These are phyloP conservation scores for Phytophthora melonis DNA, from an alignment of 352 stramenopile genomes.

Conservation along the genomic window DNA sequence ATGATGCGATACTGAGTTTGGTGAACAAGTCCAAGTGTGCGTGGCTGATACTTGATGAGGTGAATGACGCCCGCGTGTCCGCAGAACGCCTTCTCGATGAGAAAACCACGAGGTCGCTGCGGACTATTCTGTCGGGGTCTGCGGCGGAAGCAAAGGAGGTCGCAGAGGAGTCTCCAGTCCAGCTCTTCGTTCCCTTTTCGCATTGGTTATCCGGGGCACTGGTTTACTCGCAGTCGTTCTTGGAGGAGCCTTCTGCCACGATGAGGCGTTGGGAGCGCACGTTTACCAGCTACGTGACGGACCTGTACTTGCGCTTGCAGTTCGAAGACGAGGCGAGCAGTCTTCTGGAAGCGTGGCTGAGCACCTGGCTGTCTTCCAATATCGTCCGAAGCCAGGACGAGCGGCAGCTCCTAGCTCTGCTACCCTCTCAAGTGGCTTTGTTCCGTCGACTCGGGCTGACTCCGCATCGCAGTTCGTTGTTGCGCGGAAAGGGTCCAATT, in stretches of 20 bases:
- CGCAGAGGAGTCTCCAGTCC: conserved; percentile 14
- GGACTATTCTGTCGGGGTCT: conserved; percentile 13
- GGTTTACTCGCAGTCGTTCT: conserved; percentile 49
- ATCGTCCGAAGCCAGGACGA: conserved; percentile 35
- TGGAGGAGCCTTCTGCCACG: conserved; percentile 28
- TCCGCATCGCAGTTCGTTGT: conserved; percentile 8
- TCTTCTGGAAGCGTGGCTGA: conserved; percentile 55
- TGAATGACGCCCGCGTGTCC: conserved; percentile 9
- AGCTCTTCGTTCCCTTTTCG: conserved; percentile 45
- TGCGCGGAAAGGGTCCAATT: neutral
- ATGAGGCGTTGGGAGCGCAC: conserved; percentile 53
- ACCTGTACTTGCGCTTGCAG: conserved; percentile 70
- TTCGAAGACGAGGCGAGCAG: conserved; percentile 43
- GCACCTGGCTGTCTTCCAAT: conserved; percentile 56
- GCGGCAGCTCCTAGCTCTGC: conserved; percentile 36
- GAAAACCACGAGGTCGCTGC: conserved; percentile 9
- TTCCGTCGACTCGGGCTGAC: conserved; percentile 47
- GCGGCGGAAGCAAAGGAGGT: neutral
- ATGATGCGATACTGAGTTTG: conserved; percentile 22
- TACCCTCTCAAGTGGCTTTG: conserved; percentile 63
- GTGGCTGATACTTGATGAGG: conserved; percentile 21
- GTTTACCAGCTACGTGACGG: conserved; percentile 50
- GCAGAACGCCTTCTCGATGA: conserved; percentile 18
- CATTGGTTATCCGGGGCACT: conserved; percentile 42
- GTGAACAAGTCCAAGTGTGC: conserved; percentile 20